Conservation (phyloP, 331 rosid species). For the Malus hybrid region DNA sequence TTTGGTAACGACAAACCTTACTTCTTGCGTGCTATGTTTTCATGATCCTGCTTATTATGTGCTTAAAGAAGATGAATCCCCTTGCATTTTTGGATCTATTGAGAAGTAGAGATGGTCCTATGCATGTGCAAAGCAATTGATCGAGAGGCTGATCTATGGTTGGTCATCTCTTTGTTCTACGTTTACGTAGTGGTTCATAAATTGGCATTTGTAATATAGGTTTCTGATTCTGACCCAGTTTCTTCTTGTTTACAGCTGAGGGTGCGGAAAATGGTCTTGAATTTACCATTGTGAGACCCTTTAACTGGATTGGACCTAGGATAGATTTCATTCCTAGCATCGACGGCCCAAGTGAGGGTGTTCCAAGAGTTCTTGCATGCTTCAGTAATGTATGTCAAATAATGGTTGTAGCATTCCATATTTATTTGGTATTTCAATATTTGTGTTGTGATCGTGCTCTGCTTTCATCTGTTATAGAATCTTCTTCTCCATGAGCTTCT, state of each 20-base stretch:
- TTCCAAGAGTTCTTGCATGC: slow-evolving; percentile 93
- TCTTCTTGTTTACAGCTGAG: no score
- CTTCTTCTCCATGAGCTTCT: slow-evolving; percentile 83
- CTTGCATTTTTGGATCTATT: no score
- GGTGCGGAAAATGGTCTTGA: slow-evolving; percentile 60
- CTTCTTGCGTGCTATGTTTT: slow-evolving; percentile 5
- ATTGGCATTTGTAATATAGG: no score
- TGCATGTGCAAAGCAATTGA: no score
- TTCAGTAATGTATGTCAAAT: slow-evolving; percentile 64
- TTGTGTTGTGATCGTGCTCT: slow-evolving; percentile 12
- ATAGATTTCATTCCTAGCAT: slow-evolving; percentile 98
- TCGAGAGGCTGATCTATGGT: no score
- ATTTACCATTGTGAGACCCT: slow-evolving; percentile 88
- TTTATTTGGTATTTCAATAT: not conserved
- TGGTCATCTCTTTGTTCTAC: no score
- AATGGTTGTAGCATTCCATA: not conserved
- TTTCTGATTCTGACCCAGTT: no score
- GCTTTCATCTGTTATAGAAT: slow-evolving; percentile 42
- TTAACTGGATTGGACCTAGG: slow-evolving; percentile 93
- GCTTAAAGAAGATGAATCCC: no score
- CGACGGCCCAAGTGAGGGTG: slow-evolving; percentile 97
- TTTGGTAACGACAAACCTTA: not conserved
- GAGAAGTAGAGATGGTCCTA: no score
- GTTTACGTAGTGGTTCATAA: no score
- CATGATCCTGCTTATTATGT: not conserved